Evolutionary conservation across 768 basidiomycete genomes (phyloP).

Genomic region (Ramaria rubella): DNA sequence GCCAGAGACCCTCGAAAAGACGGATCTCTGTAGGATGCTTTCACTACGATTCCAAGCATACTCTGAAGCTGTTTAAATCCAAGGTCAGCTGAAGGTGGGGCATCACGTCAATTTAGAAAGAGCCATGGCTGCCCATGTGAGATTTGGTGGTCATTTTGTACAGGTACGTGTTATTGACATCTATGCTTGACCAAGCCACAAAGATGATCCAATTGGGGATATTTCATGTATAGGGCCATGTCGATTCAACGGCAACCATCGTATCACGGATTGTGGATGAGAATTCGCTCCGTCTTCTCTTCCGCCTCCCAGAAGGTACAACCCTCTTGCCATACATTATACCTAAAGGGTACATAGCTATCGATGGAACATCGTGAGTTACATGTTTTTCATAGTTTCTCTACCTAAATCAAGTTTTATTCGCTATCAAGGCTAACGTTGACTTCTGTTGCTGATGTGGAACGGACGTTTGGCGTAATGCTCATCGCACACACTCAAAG

Average conservation of each 20-base stretch:
- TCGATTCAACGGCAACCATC: constrained; percentile 83
- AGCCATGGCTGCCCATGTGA: constrained; percentile 84
- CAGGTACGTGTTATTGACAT: constrained; percentile 49
- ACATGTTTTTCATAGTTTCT: no score
- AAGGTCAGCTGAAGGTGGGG: constrained; percentile 73
- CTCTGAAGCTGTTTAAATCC: background rate
- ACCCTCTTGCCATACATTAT: constrained; percentile 78
- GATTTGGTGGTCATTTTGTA: constrained; percentile 97
- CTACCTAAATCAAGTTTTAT: no score
- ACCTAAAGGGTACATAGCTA: constrained; percentile 88
- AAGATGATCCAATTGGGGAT: no score
- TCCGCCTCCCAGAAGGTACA: constrained; percentile 64
- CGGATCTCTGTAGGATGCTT: constrained; percentile 68
- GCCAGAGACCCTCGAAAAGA: constrained; percentile 88
- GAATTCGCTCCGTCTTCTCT: constrained; percentile 79
- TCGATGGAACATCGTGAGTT: constrained; percentile 76
- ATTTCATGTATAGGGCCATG: constrained; percentile 70
- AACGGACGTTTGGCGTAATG: constrained; percentile 79
- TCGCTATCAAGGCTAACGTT: constrained; percentile 58
- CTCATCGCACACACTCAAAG: constrained; percentile 91
- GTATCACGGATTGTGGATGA: constrained; percentile 64
- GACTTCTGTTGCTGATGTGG: constrained; percentile 63
- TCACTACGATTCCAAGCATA: background rate
- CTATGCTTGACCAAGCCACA: background rate
- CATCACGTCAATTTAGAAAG: constrained; percentile 88